Evolutionary conservation across 176 grass and related monocot species (phyloP), one percentile per base, ranked within the genome.

Genomic region (Rhynchospora breviuscula): DNA sequence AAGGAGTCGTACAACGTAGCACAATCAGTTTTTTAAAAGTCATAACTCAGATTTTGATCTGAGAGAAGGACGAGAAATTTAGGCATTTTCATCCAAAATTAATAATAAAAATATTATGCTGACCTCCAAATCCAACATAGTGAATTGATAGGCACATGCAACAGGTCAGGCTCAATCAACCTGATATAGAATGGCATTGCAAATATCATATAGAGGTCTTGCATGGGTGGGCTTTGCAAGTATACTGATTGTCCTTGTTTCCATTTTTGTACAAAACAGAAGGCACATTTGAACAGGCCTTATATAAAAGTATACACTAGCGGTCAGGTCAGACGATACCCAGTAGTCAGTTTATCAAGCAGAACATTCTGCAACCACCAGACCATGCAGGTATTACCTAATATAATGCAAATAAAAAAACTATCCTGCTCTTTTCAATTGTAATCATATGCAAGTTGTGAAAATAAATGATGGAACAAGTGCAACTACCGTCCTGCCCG

Each of bases 401-500:
- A 15, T 60, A 35, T 35, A 3, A 35, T 21, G 7, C n/a, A 19
- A 21, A n/a, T 21, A 7, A 21, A 60, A n/a, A 21, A 60, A n/a
- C 58, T 58, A 60, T 21, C 58, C 58, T 60, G n/a, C 18, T 60
- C 58, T 60, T 60, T 21, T n/a, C 33, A 35, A 35, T 60, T 60
- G 17, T 60, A 60, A 60, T 21, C 58, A 33, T 65, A 65, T 31
- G 63, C 63, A 65, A 31, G 63, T 33, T 66, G 26, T 13, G 35
- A 66, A 61, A 61, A 61, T n/a, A 21, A 65, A 15, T 66, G 63
- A 10, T 33, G 59, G 26, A 10, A 66, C 26, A 7, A 13, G 25
- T 33, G 11, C 25, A 40, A 45, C 17, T 82, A 82, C 80, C 60
- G 68, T 63, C 61, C 67, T 67, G 60, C 80, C 80, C 1, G 18